Evolutionary conservation across 257 asterid species (phyloP).

Genomic region (Leonotis leonurus): DNA sequence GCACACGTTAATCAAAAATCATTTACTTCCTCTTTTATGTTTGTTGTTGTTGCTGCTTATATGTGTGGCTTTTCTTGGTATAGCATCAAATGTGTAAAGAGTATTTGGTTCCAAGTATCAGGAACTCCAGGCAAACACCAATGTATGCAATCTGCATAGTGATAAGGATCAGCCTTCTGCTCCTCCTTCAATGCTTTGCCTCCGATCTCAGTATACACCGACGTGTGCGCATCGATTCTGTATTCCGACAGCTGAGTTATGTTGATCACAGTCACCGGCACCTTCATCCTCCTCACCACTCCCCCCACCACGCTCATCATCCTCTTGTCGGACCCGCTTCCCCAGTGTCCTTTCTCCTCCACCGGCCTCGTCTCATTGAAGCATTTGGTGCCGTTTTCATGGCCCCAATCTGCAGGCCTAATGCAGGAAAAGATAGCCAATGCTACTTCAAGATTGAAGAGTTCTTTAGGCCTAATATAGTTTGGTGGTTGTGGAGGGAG

Average conservation of each 20-base stretch:
- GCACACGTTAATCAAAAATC: background rate
- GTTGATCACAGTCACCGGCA: constrained; percentile 58
- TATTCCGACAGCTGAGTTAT: constrained; percentile 75
- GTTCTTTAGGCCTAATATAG: background rate
- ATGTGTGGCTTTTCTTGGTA: background rate
- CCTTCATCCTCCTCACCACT: constrained; percentile 52
- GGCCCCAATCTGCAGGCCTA: constrained; percentile 80
- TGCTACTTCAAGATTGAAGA: background rate
- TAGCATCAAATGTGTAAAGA: constrained; percentile 61
- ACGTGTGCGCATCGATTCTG: constrained; percentile 69
- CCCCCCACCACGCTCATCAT: constrained; percentile 54
- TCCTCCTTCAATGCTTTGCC: constrained; percentile 60
- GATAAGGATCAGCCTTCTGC: constrained; percentile 59
- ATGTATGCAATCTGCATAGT: constrained; percentile 78
- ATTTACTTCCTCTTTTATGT: background rate
- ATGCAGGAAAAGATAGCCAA: background rate
- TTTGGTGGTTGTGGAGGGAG: background rate
- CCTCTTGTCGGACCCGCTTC: constrained; percentile 57
- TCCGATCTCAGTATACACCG: constrained; percentile 56
- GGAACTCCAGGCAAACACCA: constrained; percentile 96
- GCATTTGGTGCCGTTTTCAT: constrained; percentile 52
- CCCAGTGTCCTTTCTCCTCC: constrained; percentile 52
- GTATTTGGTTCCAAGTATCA: constrained; percentile 77
- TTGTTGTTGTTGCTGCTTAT: background rate
- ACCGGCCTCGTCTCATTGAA: constrained; percentile 77